These are phyloP conservation scores for Petunia hybrid DNA, from an alignment of 305 asterid genomes.

Conservation along the genomic window DNA sequence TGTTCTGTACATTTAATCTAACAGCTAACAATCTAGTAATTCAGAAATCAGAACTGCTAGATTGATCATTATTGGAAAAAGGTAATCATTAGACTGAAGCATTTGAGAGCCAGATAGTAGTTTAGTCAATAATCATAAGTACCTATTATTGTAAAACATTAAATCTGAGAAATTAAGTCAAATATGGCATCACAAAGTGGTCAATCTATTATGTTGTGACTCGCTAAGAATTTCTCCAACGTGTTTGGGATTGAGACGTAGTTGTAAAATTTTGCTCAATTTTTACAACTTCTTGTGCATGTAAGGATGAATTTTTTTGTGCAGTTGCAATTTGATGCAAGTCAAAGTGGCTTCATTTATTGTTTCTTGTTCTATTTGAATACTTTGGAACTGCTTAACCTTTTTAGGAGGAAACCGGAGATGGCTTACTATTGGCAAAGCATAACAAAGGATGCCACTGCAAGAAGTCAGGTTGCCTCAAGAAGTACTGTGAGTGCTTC, in stretches of 20 bases:
- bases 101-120: not conserved
- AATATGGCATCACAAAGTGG: not conserved
- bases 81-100: not conserved
- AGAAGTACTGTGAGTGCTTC: slow-evolving; percentile 94
- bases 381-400: slow-evolving; percentile 24
- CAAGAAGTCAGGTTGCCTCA: slow-evolving; percentile 97
- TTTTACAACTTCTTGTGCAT: not conserved
- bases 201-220: not conserved
- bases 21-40: not conserved
- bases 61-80: not conserved
- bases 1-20: not conserved
- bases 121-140: not conserved
- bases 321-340: slow-evolving; percentile 10
- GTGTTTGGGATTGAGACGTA: too few species aligned
- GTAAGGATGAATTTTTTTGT: not conserved
- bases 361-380: slow-evolving; percentile 31
- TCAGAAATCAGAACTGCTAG: not conserved
- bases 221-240: too few species aligned
- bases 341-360: slow-evolving; percentile 21
- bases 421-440: slow-evolving; percentile 66
- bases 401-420: slow-evolving; percentile 78
- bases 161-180: not conserved
- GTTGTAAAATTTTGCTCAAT: not conserved
- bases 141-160: not conserved
- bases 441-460: slow-evolving; percentile 98